Percentiles rank a stretch among this genome's conserved stretches.
phyloP scores from a whole-genome alignment of 805 yeast species.

The Myxozyma kluyveri region DNA sequence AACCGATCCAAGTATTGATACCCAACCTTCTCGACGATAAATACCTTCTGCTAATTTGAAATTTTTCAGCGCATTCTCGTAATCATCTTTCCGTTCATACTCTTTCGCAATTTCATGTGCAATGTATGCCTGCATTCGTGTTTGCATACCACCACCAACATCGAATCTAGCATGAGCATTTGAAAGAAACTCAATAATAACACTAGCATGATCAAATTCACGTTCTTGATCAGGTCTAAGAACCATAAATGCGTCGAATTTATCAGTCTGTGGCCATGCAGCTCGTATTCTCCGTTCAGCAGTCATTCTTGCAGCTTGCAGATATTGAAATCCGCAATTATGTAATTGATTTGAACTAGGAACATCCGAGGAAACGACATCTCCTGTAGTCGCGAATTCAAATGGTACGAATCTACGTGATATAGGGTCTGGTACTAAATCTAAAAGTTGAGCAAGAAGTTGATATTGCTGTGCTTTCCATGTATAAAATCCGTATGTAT shows the following conservation, averaged over 20 bases:
- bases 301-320: conserved; percentile 31
- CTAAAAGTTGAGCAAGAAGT: conserved; percentile 61
- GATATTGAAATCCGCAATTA: conserved; percentile 31
- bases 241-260: conserved; percentile 16
- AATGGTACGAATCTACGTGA: conserved; percentile 41
- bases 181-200: conserved; percentile 13
- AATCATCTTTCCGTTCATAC: conserved; percentile 39
- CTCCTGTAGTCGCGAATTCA: conserved; percentile 31
- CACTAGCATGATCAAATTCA: conserved; percentile 11
- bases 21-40: conserved; percentile 47
- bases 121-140: conserved; percentile 21
- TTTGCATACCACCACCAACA: conserved; percentile 15
- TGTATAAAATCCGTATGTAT: conserved; percentile 38
- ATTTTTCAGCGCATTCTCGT: conserved; percentile 44
- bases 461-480: conserved; percentile 68
- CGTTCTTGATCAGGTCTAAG: conserved; percentile 15
- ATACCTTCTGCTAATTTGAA: conserved; percentile 43
- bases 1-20: conserved; percentile 37
- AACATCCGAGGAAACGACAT: conserved; percentile 21
- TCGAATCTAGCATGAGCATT: conserved; percentile 23
- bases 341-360: conserved; percentile 29
- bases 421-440: conserved; percentile 45
- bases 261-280: background rate
- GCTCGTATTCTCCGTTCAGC: conserved; percentile 28
- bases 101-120: conserved; percentile 49